Conservation (phyloP, 345 rosid genomes). For the Populus alba region DNA sequence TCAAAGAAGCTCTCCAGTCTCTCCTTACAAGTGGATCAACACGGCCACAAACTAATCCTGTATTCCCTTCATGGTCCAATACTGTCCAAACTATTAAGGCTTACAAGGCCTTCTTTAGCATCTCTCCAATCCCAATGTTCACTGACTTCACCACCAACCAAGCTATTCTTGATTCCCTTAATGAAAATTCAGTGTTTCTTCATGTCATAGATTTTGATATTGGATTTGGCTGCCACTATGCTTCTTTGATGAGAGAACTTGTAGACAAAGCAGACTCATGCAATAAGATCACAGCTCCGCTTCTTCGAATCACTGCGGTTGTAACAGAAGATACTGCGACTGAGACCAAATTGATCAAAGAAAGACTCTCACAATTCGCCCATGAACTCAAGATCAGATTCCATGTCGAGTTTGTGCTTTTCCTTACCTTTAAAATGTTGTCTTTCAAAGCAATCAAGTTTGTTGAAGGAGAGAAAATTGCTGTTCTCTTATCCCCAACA, state of each 20-base stretch:
- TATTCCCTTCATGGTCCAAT: conserved; percentile 54
- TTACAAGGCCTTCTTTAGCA: conserved; percentile 61
- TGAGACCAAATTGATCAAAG: conserved; percentile 69
- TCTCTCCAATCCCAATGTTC: conserved; percentile 91
- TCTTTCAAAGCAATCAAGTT: conserved; percentile 71
- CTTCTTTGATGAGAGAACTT: conserved; percentile 80
- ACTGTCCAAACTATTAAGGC: conserved; percentile 70
- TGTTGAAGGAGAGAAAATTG: conserved; percentile 63
- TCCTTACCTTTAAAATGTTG: conserved; percentile 64
- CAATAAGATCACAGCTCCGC: conserved; percentile 30
- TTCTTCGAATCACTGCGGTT: conserved; percentile 73
- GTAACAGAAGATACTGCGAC: conserved; percentile 66
- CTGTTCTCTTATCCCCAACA: conserved; percentile 59
- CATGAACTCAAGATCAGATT: conserved; percentile 68
- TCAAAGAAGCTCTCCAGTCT: conserved; percentile 76
- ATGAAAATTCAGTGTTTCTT: conserved; percentile 50
- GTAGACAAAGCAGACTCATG: conserved; percentile 43
- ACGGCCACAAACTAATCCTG: conserved; percentile 31
- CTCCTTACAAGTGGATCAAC: conserved; percentile 48
- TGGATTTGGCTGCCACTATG: conserved; percentile 90
- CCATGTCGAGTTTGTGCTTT: conserved; percentile 67
- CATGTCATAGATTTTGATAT: conserved; percentile 90
- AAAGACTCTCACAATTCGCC: conserved; percentile 74
- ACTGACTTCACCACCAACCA: conserved; percentile 82
- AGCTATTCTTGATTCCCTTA: conserved; percentile 73